Evolutionary conservation across 2,329 filamentous ascomycete genomes (phyloP).

Genomic region (Fusarium oxysporum): DNA sequence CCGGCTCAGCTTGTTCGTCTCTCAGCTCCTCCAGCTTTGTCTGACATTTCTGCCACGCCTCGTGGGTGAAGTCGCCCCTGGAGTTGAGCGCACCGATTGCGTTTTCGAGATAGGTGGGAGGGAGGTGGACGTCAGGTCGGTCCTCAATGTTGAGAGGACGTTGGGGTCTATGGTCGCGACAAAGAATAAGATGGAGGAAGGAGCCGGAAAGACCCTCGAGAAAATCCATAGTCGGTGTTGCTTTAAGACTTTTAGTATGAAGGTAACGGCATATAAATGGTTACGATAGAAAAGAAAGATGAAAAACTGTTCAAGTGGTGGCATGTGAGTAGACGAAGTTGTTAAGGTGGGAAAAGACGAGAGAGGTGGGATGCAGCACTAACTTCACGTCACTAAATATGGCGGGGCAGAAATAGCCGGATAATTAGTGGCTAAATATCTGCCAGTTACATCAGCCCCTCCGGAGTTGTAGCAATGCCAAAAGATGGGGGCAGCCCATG

Average conservation of each 20-base stretch:
- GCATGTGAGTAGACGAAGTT: not conserved
- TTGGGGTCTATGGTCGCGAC: too few species aligned
- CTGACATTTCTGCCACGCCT: not conserved
- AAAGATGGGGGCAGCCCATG: not conserved
- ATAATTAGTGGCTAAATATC: not conserved
- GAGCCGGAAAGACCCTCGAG: too few species aligned
- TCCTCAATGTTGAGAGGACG: too few species aligned
- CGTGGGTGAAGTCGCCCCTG: not conserved
- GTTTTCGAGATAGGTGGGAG: accelerated
- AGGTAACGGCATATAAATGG: too few species aligned
- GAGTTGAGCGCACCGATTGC: not conserved
- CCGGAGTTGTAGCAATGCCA: not conserved
- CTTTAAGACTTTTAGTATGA: too few species aligned
- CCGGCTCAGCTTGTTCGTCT: not conserved
- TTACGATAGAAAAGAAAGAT: too few species aligned
- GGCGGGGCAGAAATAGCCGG: not conserved
- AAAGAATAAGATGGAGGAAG: too few species aligned
- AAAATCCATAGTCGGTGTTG: too few species aligned
- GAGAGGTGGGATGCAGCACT: not conserved
- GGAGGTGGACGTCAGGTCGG: accelerated
- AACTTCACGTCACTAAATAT: accelerated
- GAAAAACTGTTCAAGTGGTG: not conserved
- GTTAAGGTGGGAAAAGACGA: not conserved
- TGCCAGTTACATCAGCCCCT: not conserved
- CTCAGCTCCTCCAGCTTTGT: not conserved